Evolutionary conservation across 768 basidiomycete genomes (phyloP).

Genomic region (Lyophyllum decastes): DNA sequence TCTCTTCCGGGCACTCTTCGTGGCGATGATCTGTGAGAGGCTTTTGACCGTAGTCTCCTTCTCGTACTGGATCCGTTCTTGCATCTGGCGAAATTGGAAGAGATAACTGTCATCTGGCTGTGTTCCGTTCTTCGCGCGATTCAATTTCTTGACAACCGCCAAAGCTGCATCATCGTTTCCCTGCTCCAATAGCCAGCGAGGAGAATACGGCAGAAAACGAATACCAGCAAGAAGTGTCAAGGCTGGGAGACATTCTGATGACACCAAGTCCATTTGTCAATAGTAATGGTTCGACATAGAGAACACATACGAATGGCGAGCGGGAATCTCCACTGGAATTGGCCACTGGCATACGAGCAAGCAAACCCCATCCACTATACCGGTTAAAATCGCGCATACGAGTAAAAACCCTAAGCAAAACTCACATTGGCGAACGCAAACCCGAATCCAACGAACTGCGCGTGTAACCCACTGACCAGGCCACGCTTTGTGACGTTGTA

Average conservation of each 20-base stretch:
- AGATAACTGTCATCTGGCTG: neutral
- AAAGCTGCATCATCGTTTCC: slow-evolving; percentile 7
- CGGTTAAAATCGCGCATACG: neutral
- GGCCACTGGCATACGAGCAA: slow-evolving; percentile 4
- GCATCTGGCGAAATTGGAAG: slow-evolving; percentile 6
- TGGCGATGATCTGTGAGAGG: slow-evolving; percentile 5
- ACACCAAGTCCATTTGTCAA: neutral
- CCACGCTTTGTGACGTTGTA: neutral
- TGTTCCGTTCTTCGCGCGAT: neutral
- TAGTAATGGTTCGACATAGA: neutral
- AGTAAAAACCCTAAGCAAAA: neutral
- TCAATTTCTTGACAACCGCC: slow-evolving; percentile 2
- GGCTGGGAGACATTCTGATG: slow-evolving; percentile 6
- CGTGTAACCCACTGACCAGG: slow-evolving; percentile 12
- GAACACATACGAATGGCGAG: slow-evolving; percentile 4
- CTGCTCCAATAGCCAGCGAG: slow-evolving; percentile 7
- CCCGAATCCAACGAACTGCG: slow-evolving; percentile 7
- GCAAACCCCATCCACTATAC: slow-evolving; percentile 7
- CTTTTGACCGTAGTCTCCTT: slow-evolving; percentile 1
- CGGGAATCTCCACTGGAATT: slow-evolving; percentile 12
- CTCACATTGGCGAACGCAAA: slow-evolving; percentile 9
- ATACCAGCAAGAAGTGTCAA: slow-evolving; percentile 4
- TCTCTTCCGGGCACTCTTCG: slow-evolving; percentile 5
- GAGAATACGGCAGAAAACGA: slow-evolving; percentile 2
- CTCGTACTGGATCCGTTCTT: slow-evolving; percentile 4